A percentile compares a stretch with the other conserved stretches of the same genome.
These are phyloP conservation scores for Microcyclospora pomicola DNA, from an alignment of 2,329 filamentous ascomycete genomes.

Conservation along the genomic window DNA sequence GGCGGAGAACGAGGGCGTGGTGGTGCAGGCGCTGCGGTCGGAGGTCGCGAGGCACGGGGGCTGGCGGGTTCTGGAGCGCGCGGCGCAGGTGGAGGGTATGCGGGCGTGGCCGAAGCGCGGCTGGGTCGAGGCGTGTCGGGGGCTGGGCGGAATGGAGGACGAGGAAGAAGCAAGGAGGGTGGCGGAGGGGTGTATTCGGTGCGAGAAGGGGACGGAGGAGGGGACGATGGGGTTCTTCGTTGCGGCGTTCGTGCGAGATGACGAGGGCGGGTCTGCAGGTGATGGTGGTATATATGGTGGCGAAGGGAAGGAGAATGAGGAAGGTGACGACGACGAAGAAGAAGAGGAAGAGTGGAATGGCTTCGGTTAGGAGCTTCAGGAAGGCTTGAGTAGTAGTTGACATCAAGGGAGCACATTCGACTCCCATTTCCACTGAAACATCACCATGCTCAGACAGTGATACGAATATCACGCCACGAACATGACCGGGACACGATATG, in stretches of 20 bases:
- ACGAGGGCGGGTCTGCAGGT: constrained; percentile 17
- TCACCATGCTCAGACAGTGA: too few species aligned
- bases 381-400: not conserved
- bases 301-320: constrained; percentile 7
- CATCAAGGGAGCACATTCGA: not conserved
- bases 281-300: not conserved
- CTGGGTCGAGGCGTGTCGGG: constrained; percentile 8
- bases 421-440: too few species aligned
- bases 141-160: constrained; percentile 20
- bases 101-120: constrained; percentile 55
- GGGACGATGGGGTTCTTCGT: constrained; percentile 96
- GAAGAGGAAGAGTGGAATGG: constrained; percentile 26
- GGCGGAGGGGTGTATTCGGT: constrained; percentile 65
- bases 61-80: constrained; percentile 62
- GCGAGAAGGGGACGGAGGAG: constrained; percentile 64
- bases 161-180: constrained; percentile 21
- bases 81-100: constrained; percentile 65
- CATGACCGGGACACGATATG: too few species aligned
- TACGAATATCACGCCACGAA: too few species aligned
- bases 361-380: constrained; percentile 11
- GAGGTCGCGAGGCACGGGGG: constrained; percentile 50
- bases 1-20: constrained; percentile 80
- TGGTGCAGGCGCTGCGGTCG: constrained; percentile 56
- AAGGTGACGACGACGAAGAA: constrained; percentile 1
- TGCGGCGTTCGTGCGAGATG: constrained; percentile 62